Conservation (phyloP, 345 rosid species). For the Eucalyptus curtisii region DNA sequence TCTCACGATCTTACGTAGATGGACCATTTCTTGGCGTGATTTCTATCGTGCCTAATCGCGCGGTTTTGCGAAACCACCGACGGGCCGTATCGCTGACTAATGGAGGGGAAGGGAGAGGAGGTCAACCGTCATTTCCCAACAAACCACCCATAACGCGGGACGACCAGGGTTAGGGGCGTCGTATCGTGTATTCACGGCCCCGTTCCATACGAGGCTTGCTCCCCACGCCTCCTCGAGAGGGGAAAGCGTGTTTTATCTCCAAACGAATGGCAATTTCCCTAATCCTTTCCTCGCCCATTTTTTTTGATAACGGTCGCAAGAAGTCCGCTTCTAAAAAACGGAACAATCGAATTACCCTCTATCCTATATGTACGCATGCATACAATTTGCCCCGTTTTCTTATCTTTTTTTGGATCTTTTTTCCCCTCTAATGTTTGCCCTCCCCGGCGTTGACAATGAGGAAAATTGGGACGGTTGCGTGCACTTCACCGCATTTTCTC, state of each 20-base stretch:
- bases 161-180: background rate
- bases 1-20: background rate
- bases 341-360: background rate
- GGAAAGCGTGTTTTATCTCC: background rate
- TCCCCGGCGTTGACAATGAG: background rate
- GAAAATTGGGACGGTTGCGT: background rate
- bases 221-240: background rate
- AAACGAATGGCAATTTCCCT: background rate
- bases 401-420: no score
- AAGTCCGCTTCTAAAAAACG: background rate
- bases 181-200: no score
- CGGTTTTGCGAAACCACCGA: background rate
- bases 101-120: background rate
- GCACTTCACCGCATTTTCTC: background rate
- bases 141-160: background rate
- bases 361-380: background rate
- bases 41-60: background rate
- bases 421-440: background rate
- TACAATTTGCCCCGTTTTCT: background rate
- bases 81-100: background rate
- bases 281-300: background rate
- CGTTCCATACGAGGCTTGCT: no score
- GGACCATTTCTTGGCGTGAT: background rate
- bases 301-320: background rate
- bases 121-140: background rate